Percentiles rank a stretch among this genome's conserved stretches.
Conservation (phyloP, 257 asterid species). For the Capsicum pubescens region DNA sequence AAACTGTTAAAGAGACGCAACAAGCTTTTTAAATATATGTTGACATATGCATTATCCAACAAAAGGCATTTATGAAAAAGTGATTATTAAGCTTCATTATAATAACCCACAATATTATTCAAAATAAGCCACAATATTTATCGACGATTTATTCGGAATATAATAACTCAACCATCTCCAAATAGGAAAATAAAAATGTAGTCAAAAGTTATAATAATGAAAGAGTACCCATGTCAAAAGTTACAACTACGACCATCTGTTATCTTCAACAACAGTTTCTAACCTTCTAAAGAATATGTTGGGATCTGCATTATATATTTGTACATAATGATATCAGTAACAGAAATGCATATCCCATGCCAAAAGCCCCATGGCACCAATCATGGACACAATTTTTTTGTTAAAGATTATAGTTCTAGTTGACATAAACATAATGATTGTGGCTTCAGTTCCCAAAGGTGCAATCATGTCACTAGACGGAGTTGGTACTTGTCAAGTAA, state of each 20-base stretch:
- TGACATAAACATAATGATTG: background rate
- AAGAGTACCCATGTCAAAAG: too few relatives aligned
- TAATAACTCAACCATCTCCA: too few relatives aligned
- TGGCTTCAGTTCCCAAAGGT: background rate
- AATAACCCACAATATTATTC: too few relatives aligned
- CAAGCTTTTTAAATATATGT: too few relatives aligned
- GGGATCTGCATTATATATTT: constrained; percentile 58
- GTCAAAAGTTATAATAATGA: too few relatives aligned
- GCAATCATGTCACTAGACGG: background rate
- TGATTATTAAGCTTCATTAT: too few relatives aligned
- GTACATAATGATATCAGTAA: background rate
- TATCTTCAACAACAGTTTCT: constrained; percentile 29
- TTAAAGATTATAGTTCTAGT: background rate
- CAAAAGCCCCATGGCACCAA: background rate
- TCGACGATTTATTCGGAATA: too few relatives aligned
- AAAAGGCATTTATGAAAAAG: too few relatives aligned
- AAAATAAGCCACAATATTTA: too few relatives aligned
- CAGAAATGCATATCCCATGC: constrained; percentile 5
- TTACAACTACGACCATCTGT: constrained; percentile 18
- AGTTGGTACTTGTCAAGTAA: background rate
- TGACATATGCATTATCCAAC: too few relatives aligned
- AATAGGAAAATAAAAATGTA: too few relatives aligned
- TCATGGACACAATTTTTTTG: background rate
- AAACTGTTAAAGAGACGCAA: too few relatives aligned
- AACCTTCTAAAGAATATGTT: constrained; percentile 77